A percentile compares a stretch with the other conserved stretches of the same genome.
Evolutionary conservation across 495 filamentous ascomycete genomes (phyloP).

Genomic region (Xylaria acuta): DNA sequence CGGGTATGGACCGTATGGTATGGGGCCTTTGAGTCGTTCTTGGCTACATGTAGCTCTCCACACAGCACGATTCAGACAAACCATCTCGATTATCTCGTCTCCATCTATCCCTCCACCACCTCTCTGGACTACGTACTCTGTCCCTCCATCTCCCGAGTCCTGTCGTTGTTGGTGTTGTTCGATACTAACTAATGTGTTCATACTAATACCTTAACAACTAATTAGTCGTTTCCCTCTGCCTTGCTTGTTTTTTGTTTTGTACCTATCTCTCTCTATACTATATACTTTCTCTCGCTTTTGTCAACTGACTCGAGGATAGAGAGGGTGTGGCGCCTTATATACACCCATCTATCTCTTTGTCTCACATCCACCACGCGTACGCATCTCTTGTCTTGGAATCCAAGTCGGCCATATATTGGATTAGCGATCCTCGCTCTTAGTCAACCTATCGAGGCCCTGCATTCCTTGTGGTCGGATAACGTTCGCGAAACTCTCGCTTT

Average conservation of each 20-base stretch:
- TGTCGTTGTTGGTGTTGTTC: conserved; percentile 29
- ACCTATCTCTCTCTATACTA: neutral
- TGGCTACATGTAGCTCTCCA: conserved; percentile 5
- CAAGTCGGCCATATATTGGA: conserved; percentile 33
- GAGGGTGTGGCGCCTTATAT: conserved; percentile 22
- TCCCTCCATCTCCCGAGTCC: conserved; percentile 1
- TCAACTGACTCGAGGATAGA: conserved; percentile 7
- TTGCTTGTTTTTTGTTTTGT: conserved; percentile 32
- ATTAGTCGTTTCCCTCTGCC: conserved; percentile 32
- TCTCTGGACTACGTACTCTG: neutral
- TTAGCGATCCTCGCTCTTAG: conserved; percentile 22
- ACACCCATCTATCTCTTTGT: conserved; percentile 21
- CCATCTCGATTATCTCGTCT: conserved; percentile 7
- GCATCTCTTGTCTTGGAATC: conserved; percentile 41
- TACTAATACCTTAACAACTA: conserved; percentile 29
- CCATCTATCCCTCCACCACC: conserved; percentile 17
- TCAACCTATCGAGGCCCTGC: conserved; percentile 35
- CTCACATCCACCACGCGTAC: conserved; percentile 30
- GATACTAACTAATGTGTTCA: conserved; percentile 22
- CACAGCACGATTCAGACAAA: conserved; percentile 22
- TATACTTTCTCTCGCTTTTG: conserved; percentile 2
- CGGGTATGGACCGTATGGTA: neutral
- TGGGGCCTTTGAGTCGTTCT: conserved; percentile 11
- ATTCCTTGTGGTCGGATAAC: conserved; percentile 36
- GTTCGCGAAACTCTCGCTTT: conserved; percentile 30